A percentile compares a stretch with the other conserved stretches of the same genome.
Conservation (phyloP, 306 rosid species). For the Crotalaria pallida region DNA sequence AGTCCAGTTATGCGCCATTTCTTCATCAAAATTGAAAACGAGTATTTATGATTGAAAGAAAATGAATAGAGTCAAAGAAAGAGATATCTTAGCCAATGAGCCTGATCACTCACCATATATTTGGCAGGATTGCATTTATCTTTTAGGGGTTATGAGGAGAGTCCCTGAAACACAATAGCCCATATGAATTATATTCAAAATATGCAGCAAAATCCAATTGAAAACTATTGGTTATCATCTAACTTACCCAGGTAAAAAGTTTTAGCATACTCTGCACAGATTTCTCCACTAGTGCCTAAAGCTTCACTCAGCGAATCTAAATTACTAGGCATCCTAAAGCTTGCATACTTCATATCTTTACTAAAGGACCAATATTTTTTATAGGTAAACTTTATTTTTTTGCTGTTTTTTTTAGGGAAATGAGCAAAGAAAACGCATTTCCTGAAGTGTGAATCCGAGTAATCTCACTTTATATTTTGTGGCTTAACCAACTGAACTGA, state of each 20-base stretch:
- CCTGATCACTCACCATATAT: conserved; percentile 65
- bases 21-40: not conserved
- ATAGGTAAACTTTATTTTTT: no score
- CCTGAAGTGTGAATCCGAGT: no score
- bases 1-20: not conserved
- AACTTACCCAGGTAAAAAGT: conserved; percentile 53
- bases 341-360: conserved; percentile 38
- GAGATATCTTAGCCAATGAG: not conserved
- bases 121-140: conserved; percentile 76
- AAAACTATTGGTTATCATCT: conserved; percentile 24
- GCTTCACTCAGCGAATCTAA: conserved; percentile 53
- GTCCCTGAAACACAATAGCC: conserved; percentile 50
- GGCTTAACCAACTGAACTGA: no score
- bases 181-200: conserved; percentile 4
- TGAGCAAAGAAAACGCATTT: no score
- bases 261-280: conserved; percentile 53
- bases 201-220: conserved; percentile 14
- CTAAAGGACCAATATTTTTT: conserved; percentile 32
- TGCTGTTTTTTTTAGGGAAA: no score
- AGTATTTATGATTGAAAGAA: not conserved
- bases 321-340: conserved; percentile 52
- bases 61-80: not conserved
- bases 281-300: conserved; percentile 49
- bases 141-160: conserved; percentile 75
- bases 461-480: no score